Conservation (phyloP, 202 grass and related monocot species). For the Panicum hallii region DNA sequence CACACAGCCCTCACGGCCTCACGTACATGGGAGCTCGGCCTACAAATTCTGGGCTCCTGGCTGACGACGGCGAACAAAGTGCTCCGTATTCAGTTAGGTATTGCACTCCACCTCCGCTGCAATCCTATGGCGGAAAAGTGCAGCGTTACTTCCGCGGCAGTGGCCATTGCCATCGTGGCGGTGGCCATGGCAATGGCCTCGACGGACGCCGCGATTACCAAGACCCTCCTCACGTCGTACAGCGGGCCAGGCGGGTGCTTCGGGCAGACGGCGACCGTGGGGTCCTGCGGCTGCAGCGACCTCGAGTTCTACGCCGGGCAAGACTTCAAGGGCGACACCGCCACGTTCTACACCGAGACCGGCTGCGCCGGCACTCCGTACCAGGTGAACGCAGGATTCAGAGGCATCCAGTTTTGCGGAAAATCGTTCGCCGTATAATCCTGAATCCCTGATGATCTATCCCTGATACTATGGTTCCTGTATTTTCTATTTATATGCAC, state of each 20-base stretch:
- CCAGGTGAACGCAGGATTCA: neutral
- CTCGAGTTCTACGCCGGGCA: slow-evolving; percentile 25
- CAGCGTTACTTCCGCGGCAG: neutral
- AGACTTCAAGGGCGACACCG: slow-evolving; percentile 39
- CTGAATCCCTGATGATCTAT: neutral
- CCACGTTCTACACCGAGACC: slow-evolving; percentile 22
- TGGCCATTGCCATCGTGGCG: neutral
- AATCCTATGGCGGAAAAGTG: neutral
- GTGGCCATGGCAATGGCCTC: neutral
- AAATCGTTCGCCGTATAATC: neutral
- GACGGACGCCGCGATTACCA: neutral
- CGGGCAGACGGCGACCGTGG: slow-evolving; percentile 22
- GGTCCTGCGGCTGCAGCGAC: slow-evolving; percentile 36
- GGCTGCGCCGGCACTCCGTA: slow-evolving; percentile 32
- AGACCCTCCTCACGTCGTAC: slow-evolving; percentile 21
- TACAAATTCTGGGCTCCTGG: neutral
- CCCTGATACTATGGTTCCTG: neutral
- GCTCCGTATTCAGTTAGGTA: neutral
- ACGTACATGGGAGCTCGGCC: neutral
- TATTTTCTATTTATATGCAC: too few relatives aligned
- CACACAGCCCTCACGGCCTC: too few relatives aligned
- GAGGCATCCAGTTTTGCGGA: slow-evolving; percentile 27
- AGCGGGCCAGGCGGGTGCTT: neutral
- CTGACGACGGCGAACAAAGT: neutral
- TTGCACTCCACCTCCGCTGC: neutral